Base-by-base conservation (phyloP, 2,329 filamentous ascomycete species). In the Gyromitra esculenta region DNA sequence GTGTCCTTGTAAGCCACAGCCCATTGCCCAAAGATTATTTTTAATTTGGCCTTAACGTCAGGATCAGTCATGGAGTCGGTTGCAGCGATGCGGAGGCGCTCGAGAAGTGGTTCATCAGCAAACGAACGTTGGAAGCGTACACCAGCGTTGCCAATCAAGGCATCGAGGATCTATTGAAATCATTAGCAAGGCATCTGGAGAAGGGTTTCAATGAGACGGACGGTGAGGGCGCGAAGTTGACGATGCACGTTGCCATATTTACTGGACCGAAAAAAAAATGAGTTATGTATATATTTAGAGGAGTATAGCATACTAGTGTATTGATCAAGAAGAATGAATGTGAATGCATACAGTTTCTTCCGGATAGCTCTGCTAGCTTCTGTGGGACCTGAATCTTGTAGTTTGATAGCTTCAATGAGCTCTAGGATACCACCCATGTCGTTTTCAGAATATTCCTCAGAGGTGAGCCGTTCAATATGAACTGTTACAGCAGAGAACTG, bases 201-300 rank as follows among this genome's bases (percentile, higher is more conserved):
- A 73, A 15, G 18, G 43, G 41, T 18, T 52, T 71, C 15, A 41
- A 37, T 68, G 31, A 54, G 18, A 79, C 76, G 4, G 66, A 81
- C 91, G 9, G 92, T 91, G 25, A 99, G 88, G 45, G 96, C 92
- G 76, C 96, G 90, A 43, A 98, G 87, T 84, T 99, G 96, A 64
- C 94, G 91, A 84, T 98, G 95, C n/a, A 92, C 87, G 81, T 90
- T 97, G 81, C 96, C 96, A 84, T 99, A 98, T 86, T 99, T 99
- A 48, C 89, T 91, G 78, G 41, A 48, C 62, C 25, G 25, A 21
- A 41, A 54, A 35, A 67, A 35, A 37, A 41, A 45, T 41, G 56
- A 70, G 50, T 54, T 60, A 39, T 18, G 57, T 15, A 39, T 18
- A 37, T 15, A n/a, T 21, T 18, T 48, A 18, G 50, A n/a, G 43